Evolutionary conservation across 352 stramenopile species (phyloP).

Genomic region (Phytophthora chlamydospora): DNA sequence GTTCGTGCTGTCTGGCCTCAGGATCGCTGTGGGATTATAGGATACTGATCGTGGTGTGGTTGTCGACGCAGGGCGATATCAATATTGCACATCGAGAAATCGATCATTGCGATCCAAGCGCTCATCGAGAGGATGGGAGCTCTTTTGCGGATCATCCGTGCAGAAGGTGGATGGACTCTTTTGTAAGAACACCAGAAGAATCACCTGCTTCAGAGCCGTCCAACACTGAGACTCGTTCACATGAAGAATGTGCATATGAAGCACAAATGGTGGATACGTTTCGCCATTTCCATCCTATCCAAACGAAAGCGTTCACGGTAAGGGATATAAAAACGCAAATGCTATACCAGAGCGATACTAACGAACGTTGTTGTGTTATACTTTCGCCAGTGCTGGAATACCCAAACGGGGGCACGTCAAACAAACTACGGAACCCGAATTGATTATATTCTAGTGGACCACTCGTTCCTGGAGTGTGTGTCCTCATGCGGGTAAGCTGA

Average conservation of each 20-base stretch:
- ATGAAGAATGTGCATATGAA: not conserved
- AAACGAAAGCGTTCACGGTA: constrained; percentile 84
- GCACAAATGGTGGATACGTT: constrained; percentile 79
- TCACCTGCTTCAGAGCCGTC: not conserved
- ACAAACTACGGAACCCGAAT: constrained; percentile 93
- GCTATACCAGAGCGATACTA: too few species aligned
- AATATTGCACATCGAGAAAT: constrained; percentile 84
- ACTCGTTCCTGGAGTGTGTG: constrained; percentile 49
- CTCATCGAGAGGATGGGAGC: constrained; percentile 30
- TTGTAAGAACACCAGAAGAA: constrained; percentile 32
- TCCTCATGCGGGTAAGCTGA: constrained; percentile 62
- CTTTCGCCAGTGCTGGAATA: constrained; percentile 83
- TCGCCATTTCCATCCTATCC: constrained; percentile 72
- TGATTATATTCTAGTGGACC: constrained; percentile 90
- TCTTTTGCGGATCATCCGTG: constrained; percentile 70
- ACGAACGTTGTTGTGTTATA: too few species aligned
- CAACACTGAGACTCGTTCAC: not conserved
- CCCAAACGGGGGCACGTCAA: constrained; percentile 77
- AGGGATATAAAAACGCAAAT: too few species aligned
- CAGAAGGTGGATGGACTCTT: constrained; percentile 69
- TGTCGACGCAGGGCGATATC: constrained; percentile 68
- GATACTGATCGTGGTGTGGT: constrained; percentile 4
- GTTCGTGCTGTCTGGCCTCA: constrained; percentile 32
- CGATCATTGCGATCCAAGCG: constrained; percentile 72
- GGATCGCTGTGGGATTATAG: not conserved